Evolutionary conservation across 148 eudicot genomes (phyloP), one percentile per base, ranked within the genome.

Genomic region (Rhododendron williamsianum): DNA sequence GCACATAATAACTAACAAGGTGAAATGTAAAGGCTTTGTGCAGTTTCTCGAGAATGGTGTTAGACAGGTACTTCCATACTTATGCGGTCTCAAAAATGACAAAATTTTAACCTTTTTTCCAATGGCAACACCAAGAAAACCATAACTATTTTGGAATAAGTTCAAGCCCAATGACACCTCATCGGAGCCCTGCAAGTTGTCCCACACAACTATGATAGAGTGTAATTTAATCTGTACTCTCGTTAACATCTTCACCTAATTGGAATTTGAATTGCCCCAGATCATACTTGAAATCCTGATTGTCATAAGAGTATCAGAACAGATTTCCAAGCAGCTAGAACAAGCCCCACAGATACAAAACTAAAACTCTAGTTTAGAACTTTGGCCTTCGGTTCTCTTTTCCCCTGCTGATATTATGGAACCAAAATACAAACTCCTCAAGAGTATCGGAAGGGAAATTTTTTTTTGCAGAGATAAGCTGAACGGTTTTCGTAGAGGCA

Each of bases 301-400:
- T 18, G 48, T 6, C 41, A 16, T 76, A 7, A 16, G 45, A 38
- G 46, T 36, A 71, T 21, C 60, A 48, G 7, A 84, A 5, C 30
- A 46, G 13, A 48, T 46, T 52, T 67, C 48, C 49, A 82, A 69
- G 21, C 67, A 83, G 78, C 78, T 36, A 83, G 9, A 83, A 46
- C 63, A 83, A 25, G 46, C 63, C 85, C 46, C 35, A 83, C 16
- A 52, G 25, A 49, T 30, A 19, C 49, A 6, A 9, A 38, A 73
- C 3, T 4, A 4, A 6, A 69, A 10, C 8, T 69, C 73, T 1
- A 27, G 15, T 69, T 27, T 69, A 11, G 35, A 25, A 65, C 72
- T 67, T 27, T 25, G 73, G 35, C 73, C 73, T 67, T 25, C 15
- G 6, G 36, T 69, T 3, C 73, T 25, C 35, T 27, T 11, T 69